Percentiles rank a stretch among this genome's conserved stretches.
These are phyloP conservation scores for Colletotrichum graminicola DNA, from an alignment of 2,329 filamentous ascomycete genomes.

Conservation along the genomic window DNA sequence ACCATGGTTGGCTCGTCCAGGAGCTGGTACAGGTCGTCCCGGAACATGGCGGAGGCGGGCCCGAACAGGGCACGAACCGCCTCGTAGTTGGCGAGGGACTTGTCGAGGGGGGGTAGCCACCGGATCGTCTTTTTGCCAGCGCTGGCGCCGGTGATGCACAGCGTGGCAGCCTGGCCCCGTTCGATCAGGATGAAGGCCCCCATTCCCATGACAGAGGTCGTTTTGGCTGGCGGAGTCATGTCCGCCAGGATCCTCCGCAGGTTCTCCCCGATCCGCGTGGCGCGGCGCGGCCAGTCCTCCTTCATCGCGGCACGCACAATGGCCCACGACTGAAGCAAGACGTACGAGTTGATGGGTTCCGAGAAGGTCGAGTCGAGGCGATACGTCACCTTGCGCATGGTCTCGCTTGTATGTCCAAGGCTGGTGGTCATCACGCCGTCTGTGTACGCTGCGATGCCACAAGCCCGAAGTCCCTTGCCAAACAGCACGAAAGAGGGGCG, in stretches of 20 bases:
- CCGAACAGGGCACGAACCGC: background rate
- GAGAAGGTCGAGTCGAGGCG: background rate
- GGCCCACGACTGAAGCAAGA: background rate
- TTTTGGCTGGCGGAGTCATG: background rate
- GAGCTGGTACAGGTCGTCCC: background rate
- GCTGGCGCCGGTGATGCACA: background rate
- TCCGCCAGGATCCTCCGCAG: background rate
- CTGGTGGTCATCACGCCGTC: background rate
- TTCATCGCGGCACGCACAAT: background rate
- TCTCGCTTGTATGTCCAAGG: background rate
- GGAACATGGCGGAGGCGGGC: background rate
- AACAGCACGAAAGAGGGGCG: background rate
- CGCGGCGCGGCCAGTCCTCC: background rate
- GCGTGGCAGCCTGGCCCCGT: background rate
- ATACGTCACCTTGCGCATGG: background rate
- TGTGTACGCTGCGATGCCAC: background rate
- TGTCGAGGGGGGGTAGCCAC: background rate
- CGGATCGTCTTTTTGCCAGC: slow-evolving; percentile 4
- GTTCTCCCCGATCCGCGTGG: background rate
- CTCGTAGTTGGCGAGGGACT: background rate
- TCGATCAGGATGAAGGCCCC: background rate
- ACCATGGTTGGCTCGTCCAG: background rate
- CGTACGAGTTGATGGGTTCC: slow-evolving; percentile 4
- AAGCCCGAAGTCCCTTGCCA: background rate
- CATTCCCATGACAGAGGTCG: background rate